These are phyloP conservation scores for Croton laevigatus DNA, from an alignment of 441 rosid species.

Conservation along the genomic window DNA sequence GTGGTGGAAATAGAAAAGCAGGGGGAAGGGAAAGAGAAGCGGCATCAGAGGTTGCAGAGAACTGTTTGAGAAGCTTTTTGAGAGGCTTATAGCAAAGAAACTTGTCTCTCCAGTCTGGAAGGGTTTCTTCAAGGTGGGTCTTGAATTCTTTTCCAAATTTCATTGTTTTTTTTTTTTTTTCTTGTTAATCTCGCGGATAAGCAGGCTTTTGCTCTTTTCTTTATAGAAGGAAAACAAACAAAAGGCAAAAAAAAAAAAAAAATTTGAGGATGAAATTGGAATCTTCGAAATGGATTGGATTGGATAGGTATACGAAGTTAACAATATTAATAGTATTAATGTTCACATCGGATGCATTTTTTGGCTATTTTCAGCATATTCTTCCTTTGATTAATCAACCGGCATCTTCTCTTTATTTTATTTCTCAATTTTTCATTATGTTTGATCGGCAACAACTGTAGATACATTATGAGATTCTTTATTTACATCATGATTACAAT, in stretches of 20 bases:
- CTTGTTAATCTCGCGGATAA: neutral
- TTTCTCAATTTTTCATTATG: neutral
- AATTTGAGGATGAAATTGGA: neutral
- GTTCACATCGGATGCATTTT: neutral
- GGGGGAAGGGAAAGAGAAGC: conserved; percentile 17
- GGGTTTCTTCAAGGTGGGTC: conserved; percentile 82
- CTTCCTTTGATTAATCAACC: neutral
- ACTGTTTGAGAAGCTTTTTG: conserved; percentile 75
- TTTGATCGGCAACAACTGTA: too few species aligned
- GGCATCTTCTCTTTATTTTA: neutral
- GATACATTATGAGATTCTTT: too few species aligned
- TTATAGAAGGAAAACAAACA: neutral
- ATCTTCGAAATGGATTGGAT: neutral
- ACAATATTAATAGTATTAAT: neutral
- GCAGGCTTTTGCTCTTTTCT: neutral
- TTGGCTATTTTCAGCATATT: neutral
- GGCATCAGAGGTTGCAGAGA: conserved; percentile 35
- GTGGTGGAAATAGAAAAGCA: conserved; percentile 13
- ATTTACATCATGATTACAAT: too few species aligned
- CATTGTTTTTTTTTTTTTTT: too few species aligned
- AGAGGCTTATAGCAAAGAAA: conserved; percentile 86
- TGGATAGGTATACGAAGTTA: neutral
- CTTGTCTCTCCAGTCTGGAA: conserved; percentile 97
- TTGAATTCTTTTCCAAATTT: conserved; percentile 93
- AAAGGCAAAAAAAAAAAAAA: too few species aligned